phyloP scores from a whole-genome alignment of 805 yeast species.

The Lipomyces orientalis region DNA sequence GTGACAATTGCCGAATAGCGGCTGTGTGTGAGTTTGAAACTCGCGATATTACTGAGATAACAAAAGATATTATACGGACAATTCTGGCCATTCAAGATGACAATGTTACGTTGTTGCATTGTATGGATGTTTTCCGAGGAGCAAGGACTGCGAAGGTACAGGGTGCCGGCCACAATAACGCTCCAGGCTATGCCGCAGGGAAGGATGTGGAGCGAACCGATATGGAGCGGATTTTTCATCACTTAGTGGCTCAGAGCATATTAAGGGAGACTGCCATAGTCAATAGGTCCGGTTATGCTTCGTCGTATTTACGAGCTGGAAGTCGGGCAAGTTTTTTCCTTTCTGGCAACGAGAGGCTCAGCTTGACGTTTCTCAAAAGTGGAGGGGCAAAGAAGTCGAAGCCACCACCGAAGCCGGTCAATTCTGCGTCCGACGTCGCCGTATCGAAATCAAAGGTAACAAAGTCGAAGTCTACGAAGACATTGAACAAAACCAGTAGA shows the following conservation, averaged over 20 bases:
- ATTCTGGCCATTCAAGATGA: constrained; percentile 59
- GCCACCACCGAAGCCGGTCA: constrained; percentile 1
- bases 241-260: constrained; percentile 67
- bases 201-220: constrained; percentile 66
- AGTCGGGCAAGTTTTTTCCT: constrained; percentile 19
- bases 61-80: constrained; percentile 63
- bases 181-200: constrained; percentile 74
- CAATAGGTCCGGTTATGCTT: constrained; percentile 79
- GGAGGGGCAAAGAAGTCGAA: constrained; percentile 3
- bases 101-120: constrained; percentile 75
- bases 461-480: constrained; percentile 7
- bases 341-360: constrained; percentile 21
- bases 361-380: constrained; percentile 27
- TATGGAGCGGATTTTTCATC: constrained; percentile 82
- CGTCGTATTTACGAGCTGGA: constrained; percentile 74
- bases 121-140: constrained; percentile 85
- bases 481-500: neutral
- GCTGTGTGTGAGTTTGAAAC: constrained; percentile 50
- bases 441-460: neutral
- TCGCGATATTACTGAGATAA: constrained; percentile 70
- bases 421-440: neutral
- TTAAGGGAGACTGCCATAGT: constrained; percentile 73
- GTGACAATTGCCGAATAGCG: constrained; percentile 80
- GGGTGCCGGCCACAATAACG: constrained; percentile 63
- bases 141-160: constrained; percentile 66